phyloP scores from a whole-genome alignment of 805 yeast genomes.

The Teunomyces tritomae region DNA sequence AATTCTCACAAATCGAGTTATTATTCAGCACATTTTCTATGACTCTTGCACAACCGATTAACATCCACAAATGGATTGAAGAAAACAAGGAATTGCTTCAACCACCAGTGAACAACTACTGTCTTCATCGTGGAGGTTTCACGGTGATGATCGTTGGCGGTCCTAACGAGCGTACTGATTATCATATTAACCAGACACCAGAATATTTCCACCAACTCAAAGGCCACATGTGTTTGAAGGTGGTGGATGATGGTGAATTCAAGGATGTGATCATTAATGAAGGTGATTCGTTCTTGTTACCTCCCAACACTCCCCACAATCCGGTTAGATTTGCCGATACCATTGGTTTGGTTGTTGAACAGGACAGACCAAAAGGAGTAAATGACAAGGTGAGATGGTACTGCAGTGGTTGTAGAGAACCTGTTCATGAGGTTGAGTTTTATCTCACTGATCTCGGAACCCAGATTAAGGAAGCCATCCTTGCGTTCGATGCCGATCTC shows the following conservation, averaged over 20 bases:
- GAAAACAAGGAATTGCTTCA: constrained; percentile 73
- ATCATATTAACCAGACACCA: constrained; percentile 91
- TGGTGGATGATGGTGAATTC: constrained; percentile 70
- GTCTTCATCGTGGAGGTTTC: constrained; percentile 87
- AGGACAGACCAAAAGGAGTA: constrained; percentile 74
- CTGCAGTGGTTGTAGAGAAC: constrained; percentile 63
- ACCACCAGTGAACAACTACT: constrained; percentile 91
- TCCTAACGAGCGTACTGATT: constrained; percentile 91
- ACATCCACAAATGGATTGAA: constrained; percentile 74
- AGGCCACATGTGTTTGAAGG: constrained; percentile 80
- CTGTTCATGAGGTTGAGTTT: constrained; percentile 68
- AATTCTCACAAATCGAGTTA: not conserved
- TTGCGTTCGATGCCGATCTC: constrained; percentile 60
- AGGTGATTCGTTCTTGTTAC: constrained; percentile 86
- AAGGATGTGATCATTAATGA: constrained; percentile 72
- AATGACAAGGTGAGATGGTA: constrained; percentile 86
- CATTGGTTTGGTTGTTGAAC: constrained; percentile 88
- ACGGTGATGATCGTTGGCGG: constrained; percentile 97
- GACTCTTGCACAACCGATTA: constrained; percentile 62
- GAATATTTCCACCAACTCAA: constrained; percentile 89
- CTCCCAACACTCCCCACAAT: constrained; percentile 82
- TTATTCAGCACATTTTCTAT: constrained; percentile 20
- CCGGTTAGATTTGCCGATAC: constrained; percentile 86
- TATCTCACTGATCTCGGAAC: constrained; percentile 82
- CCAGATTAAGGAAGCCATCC: constrained; percentile 81